These are phyloP conservation scores for Raphanus sativus DNA, from an alignment of 345 rosid species.

Conservation along the genomic window DNA sequence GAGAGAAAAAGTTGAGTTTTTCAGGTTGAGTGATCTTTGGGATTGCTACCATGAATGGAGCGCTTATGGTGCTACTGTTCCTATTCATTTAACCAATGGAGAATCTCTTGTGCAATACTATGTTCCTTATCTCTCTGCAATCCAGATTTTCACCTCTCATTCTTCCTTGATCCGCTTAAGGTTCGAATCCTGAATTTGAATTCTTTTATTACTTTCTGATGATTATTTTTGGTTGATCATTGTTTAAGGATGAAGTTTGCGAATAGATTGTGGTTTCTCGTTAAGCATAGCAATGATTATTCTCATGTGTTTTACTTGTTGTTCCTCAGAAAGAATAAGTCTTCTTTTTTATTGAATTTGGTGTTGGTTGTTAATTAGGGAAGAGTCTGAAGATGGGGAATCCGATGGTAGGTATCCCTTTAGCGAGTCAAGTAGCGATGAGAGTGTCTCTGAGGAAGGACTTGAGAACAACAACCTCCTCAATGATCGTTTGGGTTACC, in stretches of 20 bases:
- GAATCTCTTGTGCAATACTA: conserved; percentile 79
- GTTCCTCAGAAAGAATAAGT: neutral
- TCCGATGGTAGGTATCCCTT: conserved; percentile 69
- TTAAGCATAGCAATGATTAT: neutral
- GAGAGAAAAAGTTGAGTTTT: conserved; percentile 85
- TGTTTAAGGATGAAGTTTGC: neutral
- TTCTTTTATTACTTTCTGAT: neutral
- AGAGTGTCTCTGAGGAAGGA: conserved; percentile 87
- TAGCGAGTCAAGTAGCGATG: conserved; percentile 85
- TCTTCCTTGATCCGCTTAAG: conserved; percentile 62
- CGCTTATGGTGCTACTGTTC: conserved; percentile 97
- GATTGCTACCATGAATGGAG: conserved; percentile 95
- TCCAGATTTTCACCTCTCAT: conserved; percentile 85
- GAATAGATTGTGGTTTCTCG: neutral
- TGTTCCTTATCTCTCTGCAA: conserved; percentile 94
- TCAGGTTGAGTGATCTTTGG: conserved; percentile 87
- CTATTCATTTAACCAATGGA: conserved; percentile 55
- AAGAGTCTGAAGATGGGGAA: conserved; percentile 72
- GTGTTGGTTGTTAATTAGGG: conserved; percentile 49
- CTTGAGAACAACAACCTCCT: conserved; percentile 76
- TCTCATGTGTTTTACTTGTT: neutral
- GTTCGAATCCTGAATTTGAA: conserved; percentile 33
- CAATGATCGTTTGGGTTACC: conserved; percentile 72
- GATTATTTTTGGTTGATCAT: neutral
- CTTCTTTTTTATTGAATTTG: neutral